Evolutionary conservation across 768 basidiomycete species (phyloP).

Genomic region (Pholiota microspora): DNA sequence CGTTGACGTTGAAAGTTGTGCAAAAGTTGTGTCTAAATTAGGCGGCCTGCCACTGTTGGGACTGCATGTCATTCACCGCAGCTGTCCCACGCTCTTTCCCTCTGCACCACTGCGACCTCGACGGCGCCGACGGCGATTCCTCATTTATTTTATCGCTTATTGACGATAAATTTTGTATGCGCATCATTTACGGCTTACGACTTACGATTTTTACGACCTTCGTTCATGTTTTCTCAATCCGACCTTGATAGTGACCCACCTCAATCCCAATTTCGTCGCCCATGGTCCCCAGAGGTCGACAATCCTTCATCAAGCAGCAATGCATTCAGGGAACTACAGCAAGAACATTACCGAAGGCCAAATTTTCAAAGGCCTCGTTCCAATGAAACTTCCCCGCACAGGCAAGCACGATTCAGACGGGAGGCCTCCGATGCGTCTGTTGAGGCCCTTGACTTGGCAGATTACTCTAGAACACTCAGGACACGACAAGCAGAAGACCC

Average conservation of each 20-base stretch:
- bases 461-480: slow-evolving; percentile 57
- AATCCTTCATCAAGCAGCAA: slow-evolving; percentile 31
- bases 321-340: slow-evolving; percentile 14
- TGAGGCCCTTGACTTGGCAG: slow-evolving; percentile 71
- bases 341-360: slow-evolving; percentile 10
- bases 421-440: slow-evolving; percentile 65
- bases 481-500: slow-evolving; percentile 32
- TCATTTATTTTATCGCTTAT: neutral
- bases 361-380: slow-evolving; percentile 10
- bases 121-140: slow-evolving; percentile 1
- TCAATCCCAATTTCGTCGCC: slow-evolving; percentile 52
- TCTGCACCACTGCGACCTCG: slow-evolving; percentile 1
- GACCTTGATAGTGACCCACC: slow-evolving; percentile 51
- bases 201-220: slow-evolving; percentile 14
- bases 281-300: slow-evolving; percentile 65
- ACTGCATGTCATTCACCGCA: neutral
- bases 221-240: slow-evolving; percentile 40
- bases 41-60: slow-evolving; percentile 9
- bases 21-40: no score
- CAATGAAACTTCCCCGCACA: slow-evolving; percentile 17
- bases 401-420: slow-evolving; percentile 33
- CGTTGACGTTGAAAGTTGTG: no score
- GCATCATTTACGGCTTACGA: slow-evolving; percentile 10
- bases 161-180: neutral
- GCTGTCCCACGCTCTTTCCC: slow-evolving; percentile 12